These are phyloP conservation scores for Agrostemma githago DNA, from an alignment of 148 eudicot genomes.

Conservation along the genomic window DNA sequence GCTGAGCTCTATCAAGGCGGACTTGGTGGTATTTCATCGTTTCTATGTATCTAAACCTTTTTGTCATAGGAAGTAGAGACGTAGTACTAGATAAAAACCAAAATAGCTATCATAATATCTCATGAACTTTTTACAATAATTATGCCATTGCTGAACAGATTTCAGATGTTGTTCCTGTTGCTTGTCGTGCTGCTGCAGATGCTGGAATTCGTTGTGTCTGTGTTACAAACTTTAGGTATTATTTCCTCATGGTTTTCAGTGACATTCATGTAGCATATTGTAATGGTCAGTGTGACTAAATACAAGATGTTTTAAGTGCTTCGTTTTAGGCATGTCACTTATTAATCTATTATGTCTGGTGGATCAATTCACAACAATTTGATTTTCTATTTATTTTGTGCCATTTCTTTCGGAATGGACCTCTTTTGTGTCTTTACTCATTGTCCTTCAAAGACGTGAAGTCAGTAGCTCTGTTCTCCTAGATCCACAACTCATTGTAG, in stretches of 20 bases:
- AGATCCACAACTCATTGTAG: not conserved
- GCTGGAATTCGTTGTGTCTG: conserved; percentile 95
- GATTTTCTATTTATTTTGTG: conserved; percentile 4
- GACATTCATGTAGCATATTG: not conserved
- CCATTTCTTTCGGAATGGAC: not conserved
- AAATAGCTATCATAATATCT: not conserved
- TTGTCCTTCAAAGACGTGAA: conserved; percentile 4
- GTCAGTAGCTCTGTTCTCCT: not conserved
- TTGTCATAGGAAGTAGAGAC: not conserved
- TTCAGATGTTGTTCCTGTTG: conserved; percentile 99
- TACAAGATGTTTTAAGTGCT: not conserved
- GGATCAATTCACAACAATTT: not conserved
- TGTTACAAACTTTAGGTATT: conserved; percentile 91
- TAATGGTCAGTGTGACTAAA: not conserved
- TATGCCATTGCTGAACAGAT: conserved; percentile 42
- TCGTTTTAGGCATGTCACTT: not conserved
- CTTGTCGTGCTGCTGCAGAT: conserved; percentile 99
- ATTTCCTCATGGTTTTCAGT: conserved; percentile 12
- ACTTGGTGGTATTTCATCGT: conserved; percentile 69
- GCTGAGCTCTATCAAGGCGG: conserved; percentile 96
- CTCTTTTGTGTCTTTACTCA: not conserved
- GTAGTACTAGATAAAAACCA: not conserved
- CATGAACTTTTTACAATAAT: conserved; percentile 2
- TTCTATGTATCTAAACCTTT: conserved; percentile 11
- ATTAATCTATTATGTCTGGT: not conserved